Conservation (phyloP, 2,329 filamentous ascomycete genomes). For the Aspergillus tubingensis region DNA sequence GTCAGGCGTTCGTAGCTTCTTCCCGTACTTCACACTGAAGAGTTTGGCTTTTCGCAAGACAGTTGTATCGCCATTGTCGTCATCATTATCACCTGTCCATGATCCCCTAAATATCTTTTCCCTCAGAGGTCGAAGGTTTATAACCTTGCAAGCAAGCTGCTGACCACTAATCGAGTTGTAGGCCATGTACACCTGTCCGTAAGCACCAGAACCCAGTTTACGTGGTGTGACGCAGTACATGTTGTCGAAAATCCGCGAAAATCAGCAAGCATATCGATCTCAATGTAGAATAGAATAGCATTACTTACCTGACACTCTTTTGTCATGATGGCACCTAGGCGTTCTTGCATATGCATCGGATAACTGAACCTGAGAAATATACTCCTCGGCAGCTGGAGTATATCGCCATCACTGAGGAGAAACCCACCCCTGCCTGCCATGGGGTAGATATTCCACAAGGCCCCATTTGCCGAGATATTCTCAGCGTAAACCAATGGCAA, state of each 20-base stretch:
- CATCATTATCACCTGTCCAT: neutral
- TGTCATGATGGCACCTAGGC: constrained; percentile 31
- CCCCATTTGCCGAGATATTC: constrained; percentile 46
- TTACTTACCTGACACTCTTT: constrained; percentile 38
- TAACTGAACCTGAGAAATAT: constrained; percentile 26
- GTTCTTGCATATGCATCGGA: constrained; percentile 2
- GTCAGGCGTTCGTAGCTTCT: neutral
- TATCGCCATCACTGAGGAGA: constrained; percentile 43
- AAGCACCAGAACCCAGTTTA: constrained; percentile 46
- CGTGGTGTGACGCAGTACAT: constrained; percentile 42
- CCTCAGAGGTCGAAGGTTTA: constrained; percentile 39
- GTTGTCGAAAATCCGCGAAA: constrained; percentile 32
- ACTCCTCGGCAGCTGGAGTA: constrained; percentile 30
- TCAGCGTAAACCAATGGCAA: constrained; percentile 47
- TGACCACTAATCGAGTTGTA: constrained; percentile 31
- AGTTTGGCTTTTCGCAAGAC: neutral
- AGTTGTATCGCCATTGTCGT: neutral
- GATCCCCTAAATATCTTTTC: constrained; percentile 6
- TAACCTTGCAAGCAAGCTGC: constrained; percentile 51
- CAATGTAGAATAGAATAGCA: neutral
- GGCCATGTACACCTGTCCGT: constrained; percentile 48
- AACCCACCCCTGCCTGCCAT: constrained; percentile 39
- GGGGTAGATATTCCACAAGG: constrained; percentile 40
- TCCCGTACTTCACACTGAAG: neutral
- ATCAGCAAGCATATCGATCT: neutral